Percentiles rank a stretch among this genome's conserved stretches.
phyloP scores from a whole-genome alignment of 2,329 filamentous ascomycete genomes.

The Scytalidium sp. region DNA sequence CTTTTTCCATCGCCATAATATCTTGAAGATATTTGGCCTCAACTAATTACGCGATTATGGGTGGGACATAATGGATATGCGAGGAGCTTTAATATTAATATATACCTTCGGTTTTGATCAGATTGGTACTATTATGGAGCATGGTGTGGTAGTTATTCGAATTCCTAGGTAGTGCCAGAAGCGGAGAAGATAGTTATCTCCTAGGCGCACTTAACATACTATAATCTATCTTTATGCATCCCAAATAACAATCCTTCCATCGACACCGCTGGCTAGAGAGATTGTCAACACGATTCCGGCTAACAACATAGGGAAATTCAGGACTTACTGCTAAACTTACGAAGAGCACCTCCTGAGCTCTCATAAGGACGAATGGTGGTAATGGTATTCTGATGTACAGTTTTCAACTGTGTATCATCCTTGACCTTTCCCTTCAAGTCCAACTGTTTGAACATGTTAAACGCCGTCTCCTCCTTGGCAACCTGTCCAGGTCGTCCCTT shows the following conservation, averaged over 20 bases:
- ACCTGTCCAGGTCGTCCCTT: slow-evolving; percentile 40
- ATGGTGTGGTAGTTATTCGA: too few relatives aligned
- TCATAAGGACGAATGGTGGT: slow-evolving; percentile 78
- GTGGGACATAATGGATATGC: neutral
- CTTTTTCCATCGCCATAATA: slow-evolving; percentile 73
- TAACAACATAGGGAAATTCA: slow-evolving; percentile 3
- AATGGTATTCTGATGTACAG: slow-evolving; percentile 95
- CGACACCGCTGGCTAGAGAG: slow-evolving; percentile 70
- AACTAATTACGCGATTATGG: neutral
- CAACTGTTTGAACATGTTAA: slow-evolving; percentile 99
- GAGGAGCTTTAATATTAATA: neutral
- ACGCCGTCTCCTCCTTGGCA: slow-evolving; percentile 81
- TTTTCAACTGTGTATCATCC: slow-evolving; percentile 92
- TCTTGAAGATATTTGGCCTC: slow-evolving; percentile 40
- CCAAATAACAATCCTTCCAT: slow-evolving; percentile 81
- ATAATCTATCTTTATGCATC: slow-evolving; percentile 44
- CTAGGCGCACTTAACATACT: too few relatives aligned
- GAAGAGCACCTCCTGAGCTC: slow-evolving; percentile 59
- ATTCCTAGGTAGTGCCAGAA: too few relatives aligned
- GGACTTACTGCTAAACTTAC: slow-evolving; percentile 82
- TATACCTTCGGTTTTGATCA: neutral
- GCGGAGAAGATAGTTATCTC: too few relatives aligned
- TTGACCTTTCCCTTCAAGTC: slow-evolving; percentile 91
- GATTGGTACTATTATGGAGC: too few relatives aligned
- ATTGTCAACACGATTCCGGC: slow-evolving; percentile 26